These are phyloP conservation scores for Protomyces inouyei DNA, from an alignment of 1,139 yeast species.

Conservation along the genomic window DNA sequence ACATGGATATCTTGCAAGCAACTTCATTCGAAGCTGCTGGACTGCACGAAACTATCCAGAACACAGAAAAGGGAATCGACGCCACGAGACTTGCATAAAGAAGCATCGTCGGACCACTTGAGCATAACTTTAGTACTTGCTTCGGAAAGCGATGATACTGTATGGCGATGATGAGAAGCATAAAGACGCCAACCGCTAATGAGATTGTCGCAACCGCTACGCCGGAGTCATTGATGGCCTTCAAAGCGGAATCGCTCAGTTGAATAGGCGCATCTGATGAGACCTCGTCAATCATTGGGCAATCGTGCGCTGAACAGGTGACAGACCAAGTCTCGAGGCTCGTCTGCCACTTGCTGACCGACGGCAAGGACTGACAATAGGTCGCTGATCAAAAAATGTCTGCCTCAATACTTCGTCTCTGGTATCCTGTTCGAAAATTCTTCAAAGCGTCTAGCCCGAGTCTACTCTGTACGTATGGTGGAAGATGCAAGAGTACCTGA, in stretches of 20 bases:
- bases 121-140: neutral
- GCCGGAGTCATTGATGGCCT: constrained; percentile 27
- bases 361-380: no score
- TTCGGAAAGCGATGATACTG: neutral
- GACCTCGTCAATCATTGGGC: no score
- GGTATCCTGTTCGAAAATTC: no score
- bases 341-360: no score
- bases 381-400: no score
- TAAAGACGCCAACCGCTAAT: neutral
- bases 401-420: no score
- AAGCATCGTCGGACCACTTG: neutral
- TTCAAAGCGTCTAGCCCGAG: no score
- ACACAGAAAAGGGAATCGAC: constrained; percentile 3
- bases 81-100: neutral
- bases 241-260: neutral
- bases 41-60: constrained; percentile 3
- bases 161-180: neutral
- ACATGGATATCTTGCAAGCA: constrained; percentile 9
- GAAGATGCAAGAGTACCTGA: no score
- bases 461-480: no score
- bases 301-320: no score
- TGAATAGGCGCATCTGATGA: no score
- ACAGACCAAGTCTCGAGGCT: no score
- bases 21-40: neutral
- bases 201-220: neutral